phyloP scores from a whole-genome alignment of 306 rosid genomes.

The Glycine latifolia region DNA sequence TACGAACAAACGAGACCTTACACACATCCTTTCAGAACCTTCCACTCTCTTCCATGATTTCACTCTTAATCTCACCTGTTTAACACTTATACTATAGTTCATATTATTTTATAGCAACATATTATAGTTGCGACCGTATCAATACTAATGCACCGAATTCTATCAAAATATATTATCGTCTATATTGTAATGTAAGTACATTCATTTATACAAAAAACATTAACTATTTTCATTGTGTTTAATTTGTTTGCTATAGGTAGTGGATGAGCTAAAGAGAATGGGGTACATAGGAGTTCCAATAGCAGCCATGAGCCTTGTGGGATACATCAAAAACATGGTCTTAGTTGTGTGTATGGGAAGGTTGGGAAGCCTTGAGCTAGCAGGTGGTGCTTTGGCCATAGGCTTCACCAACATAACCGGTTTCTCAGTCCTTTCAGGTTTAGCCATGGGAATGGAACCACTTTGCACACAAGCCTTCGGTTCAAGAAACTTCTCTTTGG shows the following conservation, averaged over 20 bases:
- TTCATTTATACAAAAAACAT: neutral
- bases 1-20: no score
- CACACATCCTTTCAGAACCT: neutral
- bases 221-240: neutral
- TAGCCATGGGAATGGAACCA: constrained; percentile 88
- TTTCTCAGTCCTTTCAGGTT: constrained; percentile 74
- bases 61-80: neutral
- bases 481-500: constrained; percentile 61
- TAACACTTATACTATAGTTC: neutral
- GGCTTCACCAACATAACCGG: constrained; percentile 88
- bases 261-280: constrained; percentile 74
- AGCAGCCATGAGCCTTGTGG: constrained; percentile 71
- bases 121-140: no score
- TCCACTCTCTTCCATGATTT: constrained; percentile 27
- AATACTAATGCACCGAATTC: no score
- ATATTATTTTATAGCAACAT: no score
- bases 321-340: constrained; percentile 77
- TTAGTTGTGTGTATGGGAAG: constrained; percentile 80
- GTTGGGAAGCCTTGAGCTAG: constrained; percentile 76
- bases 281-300: constrained; percentile 75
- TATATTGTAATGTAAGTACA: neutral
- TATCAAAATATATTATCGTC: no score
- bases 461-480: constrained; percentile 82
- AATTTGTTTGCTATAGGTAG: constrained; percentile 52
- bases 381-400: constrained; percentile 79